These are phyloP conservation scores for Globisporangium solare DNA, from an alignment of 352 stramenopile species.

Conservation along the genomic window DNA sequence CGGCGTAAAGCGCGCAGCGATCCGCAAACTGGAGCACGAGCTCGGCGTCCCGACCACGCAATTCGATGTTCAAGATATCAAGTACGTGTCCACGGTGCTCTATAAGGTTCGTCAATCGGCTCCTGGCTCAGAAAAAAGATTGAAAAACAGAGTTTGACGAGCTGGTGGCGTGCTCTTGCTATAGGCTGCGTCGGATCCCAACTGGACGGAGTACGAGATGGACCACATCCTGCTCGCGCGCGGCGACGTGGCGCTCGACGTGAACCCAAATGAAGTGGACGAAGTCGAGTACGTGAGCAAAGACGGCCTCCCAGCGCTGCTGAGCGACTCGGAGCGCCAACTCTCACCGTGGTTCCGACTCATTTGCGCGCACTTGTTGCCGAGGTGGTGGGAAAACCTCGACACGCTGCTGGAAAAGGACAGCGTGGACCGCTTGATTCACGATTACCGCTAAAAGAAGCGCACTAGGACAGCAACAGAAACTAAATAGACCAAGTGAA, in stretches of 20 bases:
- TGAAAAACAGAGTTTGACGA: not conserved
- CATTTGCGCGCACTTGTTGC: constrained; percentile 65
- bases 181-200: constrained; percentile 67
- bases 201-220: constrained; percentile 98
- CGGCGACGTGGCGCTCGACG: constrained; percentile 67
- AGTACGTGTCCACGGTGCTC: constrained; percentile 97
- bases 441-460: constrained; percentile 48
- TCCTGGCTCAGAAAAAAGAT: too few relatives aligned
- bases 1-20: constrained; percentile 91
- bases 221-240: constrained; percentile 97
- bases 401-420: constrained; percentile 54
- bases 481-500: constrained; percentile 5
- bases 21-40: constrained; percentile 98
- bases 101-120: constrained; percentile 91
- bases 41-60: constrained; percentile 91
- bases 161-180: not conserved
- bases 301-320: constrained; percentile 43
- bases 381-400: constrained; percentile 69
- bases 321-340: constrained; percentile 50
- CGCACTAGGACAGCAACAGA: too few relatives aligned
- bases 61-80: constrained; percentile 86
- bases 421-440: constrained; percentile 42
- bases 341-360: constrained; percentile 85
- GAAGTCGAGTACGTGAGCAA: constrained; percentile 87
- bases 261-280: constrained; percentile 93